These are phyloP conservation scores for Didymella glomerata DNA, from an alignment of 2,329 filamentous ascomycete genomes.

Conservation along the genomic window DNA sequence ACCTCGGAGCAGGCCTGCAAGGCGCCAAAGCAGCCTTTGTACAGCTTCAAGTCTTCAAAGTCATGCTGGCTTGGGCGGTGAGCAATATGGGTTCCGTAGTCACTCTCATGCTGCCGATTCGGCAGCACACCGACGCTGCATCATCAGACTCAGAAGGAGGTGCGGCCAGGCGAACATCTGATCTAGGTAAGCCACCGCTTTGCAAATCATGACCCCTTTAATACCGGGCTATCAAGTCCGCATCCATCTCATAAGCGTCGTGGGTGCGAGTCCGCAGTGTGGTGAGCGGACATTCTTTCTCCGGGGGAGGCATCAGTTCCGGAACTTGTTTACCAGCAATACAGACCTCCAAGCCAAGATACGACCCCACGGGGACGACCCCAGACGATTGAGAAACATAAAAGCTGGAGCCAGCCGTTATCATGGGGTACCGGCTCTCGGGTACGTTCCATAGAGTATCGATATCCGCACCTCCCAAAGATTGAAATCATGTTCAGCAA, in stretches of 20 bases:
- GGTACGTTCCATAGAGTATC: neutral
- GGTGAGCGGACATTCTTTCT: conserved; percentile 2
- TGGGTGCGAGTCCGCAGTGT: too few species aligned
- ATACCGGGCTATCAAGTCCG: conserved; percentile 2
- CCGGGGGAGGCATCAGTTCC: neutral
- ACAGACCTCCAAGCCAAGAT: neutral
- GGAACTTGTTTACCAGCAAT: neutral
- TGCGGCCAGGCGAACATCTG: neutral
- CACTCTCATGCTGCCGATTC: neutral
- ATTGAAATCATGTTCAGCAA: conserved; percentile 5
- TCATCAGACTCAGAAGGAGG: neutral
- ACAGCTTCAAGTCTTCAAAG: neutral
- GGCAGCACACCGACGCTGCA: neutral
- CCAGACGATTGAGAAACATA: too few species aligned
- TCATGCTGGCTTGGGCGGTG: too few species aligned
- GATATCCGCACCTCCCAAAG: neutral
- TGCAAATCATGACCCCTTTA: too few species aligned
- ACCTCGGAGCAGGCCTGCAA: too few species aligned
- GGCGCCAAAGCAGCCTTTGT: neutral
- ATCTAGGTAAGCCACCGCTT: neutral
- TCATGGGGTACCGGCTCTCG: neutral
- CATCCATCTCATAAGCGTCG: neutral
- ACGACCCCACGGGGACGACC: conserved; percentile 1
- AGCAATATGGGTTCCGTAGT: too few species aligned
- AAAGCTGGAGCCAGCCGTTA: neutral